These are phyloP conservation scores for Miscanthus lutarioriparius DNA, from an alignment of 176 grass and related monocot species.

Conservation along the genomic window DNA sequence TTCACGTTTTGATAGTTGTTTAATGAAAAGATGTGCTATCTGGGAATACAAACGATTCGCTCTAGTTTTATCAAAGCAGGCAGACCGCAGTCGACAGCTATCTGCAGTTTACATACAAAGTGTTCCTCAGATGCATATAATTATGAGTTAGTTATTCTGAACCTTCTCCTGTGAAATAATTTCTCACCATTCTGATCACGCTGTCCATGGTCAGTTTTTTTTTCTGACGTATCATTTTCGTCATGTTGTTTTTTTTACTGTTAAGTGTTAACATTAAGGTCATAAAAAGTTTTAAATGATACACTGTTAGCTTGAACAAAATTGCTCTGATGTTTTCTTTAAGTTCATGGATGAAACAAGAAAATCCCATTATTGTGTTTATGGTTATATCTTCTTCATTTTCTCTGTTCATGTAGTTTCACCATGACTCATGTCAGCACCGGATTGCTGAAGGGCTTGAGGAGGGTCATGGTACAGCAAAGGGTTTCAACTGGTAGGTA, in stretches of 20 bases:
- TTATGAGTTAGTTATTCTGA: neutral
- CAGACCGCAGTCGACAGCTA: neutral
- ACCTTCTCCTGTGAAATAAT: neutral
- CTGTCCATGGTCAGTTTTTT: neutral
- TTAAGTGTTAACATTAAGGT: neutral
- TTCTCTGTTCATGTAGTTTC: conserved; percentile 46
- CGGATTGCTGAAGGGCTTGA: conserved; percentile 59
- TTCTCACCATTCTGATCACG: neutral
- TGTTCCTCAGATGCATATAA: conserved; percentile 2
- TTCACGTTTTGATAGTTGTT: neutral
- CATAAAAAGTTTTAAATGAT: neutral
- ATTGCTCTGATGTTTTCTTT: conserved; percentile 6
- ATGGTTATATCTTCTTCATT: conserved; percentile 28
- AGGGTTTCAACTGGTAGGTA: conserved; percentile 48
- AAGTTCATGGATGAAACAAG: neutral
- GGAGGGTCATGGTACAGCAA: conserved; percentile 42
- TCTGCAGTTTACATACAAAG: neutral
- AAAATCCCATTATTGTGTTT: neutral
- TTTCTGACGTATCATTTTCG: neutral
- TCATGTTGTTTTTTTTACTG: neutral
- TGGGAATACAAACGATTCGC: neutral
- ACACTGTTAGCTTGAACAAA: neutral
- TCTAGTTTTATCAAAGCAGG: neutral
- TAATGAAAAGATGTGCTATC: neutral
- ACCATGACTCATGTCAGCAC: conserved; percentile 51